Evolutionary conservation across 371 early-diverging fungal species (phyloP), one percentile per base, ranked within the genome.

Genomic region (Mucor irregularis): DNA sequence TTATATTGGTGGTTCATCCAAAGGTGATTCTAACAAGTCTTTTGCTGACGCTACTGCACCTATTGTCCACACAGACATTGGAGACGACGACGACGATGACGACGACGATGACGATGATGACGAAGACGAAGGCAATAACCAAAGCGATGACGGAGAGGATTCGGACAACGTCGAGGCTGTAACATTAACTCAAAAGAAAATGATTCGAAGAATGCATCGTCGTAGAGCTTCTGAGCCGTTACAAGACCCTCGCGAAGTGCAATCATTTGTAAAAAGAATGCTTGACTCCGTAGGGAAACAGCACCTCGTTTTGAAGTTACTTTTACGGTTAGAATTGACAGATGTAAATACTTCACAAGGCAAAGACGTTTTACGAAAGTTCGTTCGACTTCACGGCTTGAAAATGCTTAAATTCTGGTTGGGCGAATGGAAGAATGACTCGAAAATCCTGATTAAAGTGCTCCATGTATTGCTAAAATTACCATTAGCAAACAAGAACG

Each of bases 1-100:
- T 2, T 82, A 82, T 35, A 96, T 97, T 64, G 96, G 97, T 19
- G 90, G 83, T 4, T 61, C 70, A 50, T 76, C 45, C 13, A 30
- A 45, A 44, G 34, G 76, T 10, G 47, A 45, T 13, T 49, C 75
- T 73, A 31, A n/a, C 28, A 34, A 40, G 43, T 10, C 33, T 4
- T 13, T 33, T 22, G 19, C 24, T 5, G 22, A 28, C 6, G 25
- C 24, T 17, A 31, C 40, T n/a, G 46, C 48, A 29, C 49, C 34
- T 16, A 53, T 57, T 37, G 43, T 53, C 2, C 24, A 38, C 17
- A 50, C 53, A 11, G 13, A 49, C 46, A 14, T 45, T 25, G 0
- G 46, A 31, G 31, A 21, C 5, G 49, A 46, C 11, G 44, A 58
- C 0, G 9, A 19, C 19, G 17, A 34, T 7, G 55, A 35, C 5